Base-by-base conservation (phyloP, 31 red algal species). In the Pterothamnion heteromorphum region DNA sequence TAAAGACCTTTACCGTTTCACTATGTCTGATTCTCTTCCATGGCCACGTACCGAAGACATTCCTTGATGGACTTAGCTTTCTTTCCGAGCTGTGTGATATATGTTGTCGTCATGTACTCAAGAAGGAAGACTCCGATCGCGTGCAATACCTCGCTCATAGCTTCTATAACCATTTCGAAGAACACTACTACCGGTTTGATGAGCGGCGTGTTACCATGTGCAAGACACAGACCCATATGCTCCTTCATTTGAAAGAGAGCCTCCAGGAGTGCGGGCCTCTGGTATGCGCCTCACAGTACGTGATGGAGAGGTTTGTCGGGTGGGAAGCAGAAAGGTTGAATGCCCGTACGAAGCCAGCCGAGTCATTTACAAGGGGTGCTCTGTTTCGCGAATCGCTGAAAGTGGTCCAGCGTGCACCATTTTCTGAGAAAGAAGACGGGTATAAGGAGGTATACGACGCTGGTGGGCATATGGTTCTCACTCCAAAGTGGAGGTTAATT, bases 261-360 rank as follows among this genome's bases (percentile, higher is more conserved):
- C 31, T 84, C 1, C 2, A 26, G 1, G 4, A 32, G 4, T 92
- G 30, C 80, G 91, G 91, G 0, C 91, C 91, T 1, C 91, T 35
- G 28, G 2, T 44, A 2, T 38, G 4, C 9, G 1, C 23, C n/a
- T 85, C 78, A 18, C 76, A 92, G 43, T 84, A 92, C 64, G 24
- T n/a, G 80, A 44, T 92, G 39, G 91, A 92, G 91, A 3, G 91
- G 3, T 83, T 85, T n/a, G 72, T 92, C 21, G 91, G 91, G 3
- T 84, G 78, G 91, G 21, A 58, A 28, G 14, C 32, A 27, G 28
- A 36, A 1, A 28, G 78, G 27, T 26, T 92, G 80, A 83, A 92
- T 34, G 35, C 78, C 14, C 74, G 80, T 2, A 83, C n/a, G n/a
- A n/a, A n/a, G n/a, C n/a, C n/a, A n/a, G n/a, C n/a, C n/a, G n/a